These are phyloP conservation scores for Hygrocybe punicea DNA, from an alignment of 768 basidiomycete species.

Conservation along the genomic window DNA sequence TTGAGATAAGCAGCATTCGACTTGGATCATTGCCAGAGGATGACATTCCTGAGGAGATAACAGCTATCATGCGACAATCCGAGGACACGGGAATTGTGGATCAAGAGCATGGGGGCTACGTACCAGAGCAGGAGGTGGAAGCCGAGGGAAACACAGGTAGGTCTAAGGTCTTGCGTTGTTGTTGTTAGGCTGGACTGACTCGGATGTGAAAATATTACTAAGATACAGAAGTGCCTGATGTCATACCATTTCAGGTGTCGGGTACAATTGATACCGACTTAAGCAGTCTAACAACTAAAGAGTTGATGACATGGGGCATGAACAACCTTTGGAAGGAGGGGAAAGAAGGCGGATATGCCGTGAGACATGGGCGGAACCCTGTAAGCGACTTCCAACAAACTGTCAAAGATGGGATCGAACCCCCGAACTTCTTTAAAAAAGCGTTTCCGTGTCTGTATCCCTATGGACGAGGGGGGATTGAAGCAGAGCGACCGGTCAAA, in stretches of 20 bases:
- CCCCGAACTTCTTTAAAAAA: slow-evolving; percentile 19
- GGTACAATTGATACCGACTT: slow-evolving; percentile 30
- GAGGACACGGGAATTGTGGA: slow-evolving; percentile 31
- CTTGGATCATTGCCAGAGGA: slow-evolving; percentile 30
- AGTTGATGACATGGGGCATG: slow-evolving; percentile 26
- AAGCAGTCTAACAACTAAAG: slow-evolving; percentile 14
- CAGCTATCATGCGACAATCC: slow-evolving; percentile 13
- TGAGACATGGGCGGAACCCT: slow-evolving; percentile 18
- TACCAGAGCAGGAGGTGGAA: too few relatives aligned
- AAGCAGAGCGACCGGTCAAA: slow-evolving; percentile 14
- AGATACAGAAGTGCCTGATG: slow-evolving; percentile 30
- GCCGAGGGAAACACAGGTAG: too few relatives aligned
- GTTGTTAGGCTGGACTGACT: too few relatives aligned
- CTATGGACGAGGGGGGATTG: slow-evolving; percentile 33
- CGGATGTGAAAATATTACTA: too few relatives aligned
- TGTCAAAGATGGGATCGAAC: slow-evolving; percentile 1
- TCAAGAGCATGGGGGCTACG: neutral
- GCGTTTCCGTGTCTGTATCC: slow-evolving; percentile 29
- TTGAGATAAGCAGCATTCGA: slow-evolving; percentile 15
- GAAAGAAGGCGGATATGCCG: slow-evolving; percentile 23
- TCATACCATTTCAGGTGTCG: slow-evolving; percentile 26
- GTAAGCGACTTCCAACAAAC: slow-evolving; percentile 30
- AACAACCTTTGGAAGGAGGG: slow-evolving; percentile 14
- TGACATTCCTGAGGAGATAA: slow-evolving; percentile 31
- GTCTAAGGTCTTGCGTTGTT: too few relatives aligned